These are phyloP conservation scores for Sphagnum contortum DNA, from an alignment of 225 moss, liverwort and hornwort genomes.

Conservation along the genomic window DNA sequence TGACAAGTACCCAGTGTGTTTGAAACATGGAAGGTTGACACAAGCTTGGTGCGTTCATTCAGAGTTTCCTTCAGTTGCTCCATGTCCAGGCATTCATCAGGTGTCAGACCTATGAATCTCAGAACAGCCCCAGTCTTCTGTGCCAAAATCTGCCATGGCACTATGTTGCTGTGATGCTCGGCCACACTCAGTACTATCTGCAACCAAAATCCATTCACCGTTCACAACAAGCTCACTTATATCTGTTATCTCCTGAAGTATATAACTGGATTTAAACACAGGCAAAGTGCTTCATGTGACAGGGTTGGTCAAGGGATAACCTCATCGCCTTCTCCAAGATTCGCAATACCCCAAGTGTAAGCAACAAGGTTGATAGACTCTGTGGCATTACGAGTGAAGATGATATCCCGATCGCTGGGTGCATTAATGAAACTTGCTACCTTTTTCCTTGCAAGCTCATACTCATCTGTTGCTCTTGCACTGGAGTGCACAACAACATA, in stretches of 20 bases:
- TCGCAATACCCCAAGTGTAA: constrained; percentile 61
- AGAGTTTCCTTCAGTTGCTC: constrained; percentile 45
- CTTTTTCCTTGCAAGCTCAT: constrained; percentile 65
- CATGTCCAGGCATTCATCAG: constrained; percentile 59
- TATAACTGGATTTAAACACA: too few species aligned
- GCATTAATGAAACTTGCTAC: constrained; percentile 77
- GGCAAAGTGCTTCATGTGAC: too few species aligned
- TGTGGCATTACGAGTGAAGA: constrained; percentile 88
- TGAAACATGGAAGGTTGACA: constrained; percentile 61
- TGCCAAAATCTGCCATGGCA: constrained; percentile 77
- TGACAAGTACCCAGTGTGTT: constrained; percentile 38
- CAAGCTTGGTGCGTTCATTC: constrained; percentile 64
- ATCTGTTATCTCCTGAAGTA: background rate
- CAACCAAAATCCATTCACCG: background rate
- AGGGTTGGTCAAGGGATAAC: constrained; percentile 15
- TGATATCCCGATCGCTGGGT: constrained; percentile 63
- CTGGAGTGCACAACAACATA: constrained; percentile 24
- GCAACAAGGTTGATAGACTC: constrained; percentile 97
- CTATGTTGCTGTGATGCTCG: constrained; percentile 90
- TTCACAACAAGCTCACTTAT: background rate
- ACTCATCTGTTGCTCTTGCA: constrained; percentile 84
- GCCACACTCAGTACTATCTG: constrained; percentile 74
- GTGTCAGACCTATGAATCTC: constrained; percentile 62
- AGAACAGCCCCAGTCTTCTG: constrained; percentile 60
- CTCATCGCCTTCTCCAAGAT: constrained; percentile 83